A percentile compares a stretch with the other conserved stretches of the same genome.
phyloP scores from a whole-genome alignment of 257 asterid genomes.

The Solanum pimpinellifolium region DNA sequence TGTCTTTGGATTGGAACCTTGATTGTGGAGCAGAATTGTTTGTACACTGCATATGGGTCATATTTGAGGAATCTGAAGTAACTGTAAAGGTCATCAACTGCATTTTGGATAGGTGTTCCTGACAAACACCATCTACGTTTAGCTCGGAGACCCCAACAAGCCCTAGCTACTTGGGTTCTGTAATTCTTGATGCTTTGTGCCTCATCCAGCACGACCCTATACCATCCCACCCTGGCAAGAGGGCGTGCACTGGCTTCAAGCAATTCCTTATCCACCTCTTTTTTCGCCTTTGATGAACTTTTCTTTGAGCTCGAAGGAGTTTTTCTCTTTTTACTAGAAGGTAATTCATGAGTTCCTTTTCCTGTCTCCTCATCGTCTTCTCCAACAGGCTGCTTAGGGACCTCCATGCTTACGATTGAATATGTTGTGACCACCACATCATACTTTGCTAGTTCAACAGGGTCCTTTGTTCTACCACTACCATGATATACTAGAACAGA shows the following conservation, averaged over 20 bases:
- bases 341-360: constrained; percentile 14
- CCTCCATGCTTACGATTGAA: constrained; percentile 98
- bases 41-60: constrained; percentile 76
- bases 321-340: constrained; percentile 57
- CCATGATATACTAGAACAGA: constrained; percentile 87
- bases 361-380: constrained; percentile 54
- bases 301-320: constrained; percentile 29
- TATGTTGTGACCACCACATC: constrained; percentile 95
- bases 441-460: constrained; percentile 70
- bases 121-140: constrained; percentile 99
- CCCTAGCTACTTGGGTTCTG: constrained; percentile 92
- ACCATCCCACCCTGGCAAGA: constrained; percentile 97
- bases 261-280: constrained; percentile 43
- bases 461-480: constrained; percentile 82
- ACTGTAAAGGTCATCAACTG: constrained; percentile 92
- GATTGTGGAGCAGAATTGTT: constrained; percentile 56
- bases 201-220: constrained; percentile 94
- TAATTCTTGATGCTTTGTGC: constrained; percentile 98
- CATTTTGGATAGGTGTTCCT: constrained; percentile 97
- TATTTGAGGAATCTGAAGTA: constrained; percentile 93
- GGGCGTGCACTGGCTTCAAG: constrained; percentile 58
- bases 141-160: constrained; percentile 99
- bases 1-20: constrained; percentile 74
- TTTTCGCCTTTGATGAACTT: constrained; percentile 49
- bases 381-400: constrained; percentile 90